Evolutionary conservation across 2,329 filamentous ascomycete genomes (phyloP).

Genomic region (Alternaria ethzedia): DNA sequence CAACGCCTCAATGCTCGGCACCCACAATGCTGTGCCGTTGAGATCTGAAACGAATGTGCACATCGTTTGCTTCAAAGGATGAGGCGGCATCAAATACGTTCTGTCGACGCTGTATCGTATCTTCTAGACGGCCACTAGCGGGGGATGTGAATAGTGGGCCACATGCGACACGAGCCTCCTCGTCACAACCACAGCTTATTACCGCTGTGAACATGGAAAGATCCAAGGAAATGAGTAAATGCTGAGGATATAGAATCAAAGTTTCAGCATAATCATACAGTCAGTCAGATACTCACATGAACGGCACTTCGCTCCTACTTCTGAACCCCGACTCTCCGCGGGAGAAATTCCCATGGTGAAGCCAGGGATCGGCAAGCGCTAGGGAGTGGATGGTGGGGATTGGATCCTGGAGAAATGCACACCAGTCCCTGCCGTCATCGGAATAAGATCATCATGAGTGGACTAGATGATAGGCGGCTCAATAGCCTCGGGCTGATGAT

Average conservation of each 20-base stretch:
- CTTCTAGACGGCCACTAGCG: background rate
- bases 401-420: background rate
- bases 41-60: background rate
- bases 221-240: accelerated
- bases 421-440: background rate
- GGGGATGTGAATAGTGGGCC: background rate
- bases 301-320: background rate
- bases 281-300: background rate
- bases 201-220: accelerated
- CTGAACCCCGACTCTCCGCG: background rate
- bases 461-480: background rate
- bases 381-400: constrained; percentile 18
- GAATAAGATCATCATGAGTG: background rate
- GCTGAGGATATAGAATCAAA: background rate
- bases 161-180: background rate
- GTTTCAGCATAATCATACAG: background rate
- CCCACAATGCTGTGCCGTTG: background rate
- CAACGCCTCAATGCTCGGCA: constrained; percentile 7
- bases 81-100: background rate
- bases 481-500: constrained; percentile 22
- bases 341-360: background rate
- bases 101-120: background rate
- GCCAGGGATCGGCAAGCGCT: constrained; percentile 20
- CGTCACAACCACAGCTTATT: background rate
- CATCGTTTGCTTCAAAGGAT: background rate